Base-by-base conservation (phyloP, 768 basidiomycete species). In the Lactifluus piperatus region DNA sequence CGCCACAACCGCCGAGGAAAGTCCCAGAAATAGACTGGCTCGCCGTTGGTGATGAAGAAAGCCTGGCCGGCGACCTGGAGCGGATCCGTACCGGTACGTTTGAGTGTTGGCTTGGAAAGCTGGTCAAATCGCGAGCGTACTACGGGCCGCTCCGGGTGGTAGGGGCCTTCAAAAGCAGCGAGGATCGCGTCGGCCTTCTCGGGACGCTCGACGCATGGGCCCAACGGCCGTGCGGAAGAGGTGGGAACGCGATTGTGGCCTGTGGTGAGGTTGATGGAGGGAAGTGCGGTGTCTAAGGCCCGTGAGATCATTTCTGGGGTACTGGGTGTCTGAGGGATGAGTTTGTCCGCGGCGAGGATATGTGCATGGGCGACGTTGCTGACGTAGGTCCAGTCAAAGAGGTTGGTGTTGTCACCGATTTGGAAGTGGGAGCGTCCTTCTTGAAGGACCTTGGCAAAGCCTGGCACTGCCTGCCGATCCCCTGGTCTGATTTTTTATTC, bases 41-140 rank as follows among this genome's bases (percentile, higher is more conserved):
- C 94, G 62, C 94, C 93, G 68, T 98, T 98, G 57, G 94, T 94
- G 73, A 99, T 90, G 79, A 93, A 95, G 76, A 94, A 99, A 3
- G 74, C 90, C 70, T 97, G 90, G 0, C 95, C 95, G 5, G 92
- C 94, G 54, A 97, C 90, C 64, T 85, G 80, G 9, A 93, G 77
- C 8, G 85, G 83, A 51, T 80, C 79, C 0, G 70, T 70, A 6
- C 78, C 74, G 41, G 79, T 73, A 46, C 79, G 75, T 30, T 75
- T 78, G 55, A 91, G 73, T 14, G 79, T 77, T 29, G 72, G 69
- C 10, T 82, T 81, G 3, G 84, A 80, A 56, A 94, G 79, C 57
- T 84, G 84, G 72, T 97, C 94, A 71, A 90, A 94, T 18, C 85
- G 84, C 39, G 84, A 88, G 22, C 92, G 84, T 41, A 84, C 71